phyloP scores from a whole-genome alignment of 2,329 filamentous ascomycete species.

The Microdochium bolleyi region DNA sequence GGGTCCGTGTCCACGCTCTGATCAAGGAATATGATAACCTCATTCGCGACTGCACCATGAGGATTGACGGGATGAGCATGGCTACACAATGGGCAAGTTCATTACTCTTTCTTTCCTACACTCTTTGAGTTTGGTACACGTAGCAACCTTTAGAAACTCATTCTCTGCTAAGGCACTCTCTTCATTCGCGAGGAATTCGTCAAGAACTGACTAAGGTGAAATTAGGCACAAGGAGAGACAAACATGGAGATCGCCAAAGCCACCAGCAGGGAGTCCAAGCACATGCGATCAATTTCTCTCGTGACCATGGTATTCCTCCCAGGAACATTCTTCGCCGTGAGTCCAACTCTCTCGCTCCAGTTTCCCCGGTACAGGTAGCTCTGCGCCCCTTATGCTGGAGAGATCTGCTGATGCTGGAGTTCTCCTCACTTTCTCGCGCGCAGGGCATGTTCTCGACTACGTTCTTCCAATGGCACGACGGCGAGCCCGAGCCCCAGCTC shows the following conservation, averaged over 20 bases:
- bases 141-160: no score
- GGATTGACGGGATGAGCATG: conserved; percentile 25
- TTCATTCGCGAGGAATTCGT: no score
- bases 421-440: no score
- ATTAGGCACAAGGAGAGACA: conserved; percentile 16
- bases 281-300: conserved; percentile 19
- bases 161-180: no score
- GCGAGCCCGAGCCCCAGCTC: conserved; percentile 2
- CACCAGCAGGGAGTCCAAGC: conserved; percentile 15
- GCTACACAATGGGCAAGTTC: conserved; percentile 24
- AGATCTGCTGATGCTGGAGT: no score
- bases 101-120: no score
- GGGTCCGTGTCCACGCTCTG: conserved; percentile 10
- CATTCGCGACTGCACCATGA: conserved; percentile 21
- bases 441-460: conserved; percentile 16
- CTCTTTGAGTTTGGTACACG: no score
- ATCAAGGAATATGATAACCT: conserved; percentile 21
- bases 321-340: conserved; percentile 19
- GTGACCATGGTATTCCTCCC: conserved; percentile 23
- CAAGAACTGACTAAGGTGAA: background rate
- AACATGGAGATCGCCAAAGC: conserved; percentile 19
- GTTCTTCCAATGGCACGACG: conserved; percentile 14
- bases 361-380: no score
- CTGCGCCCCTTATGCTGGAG: no score
- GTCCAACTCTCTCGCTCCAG: no score